Base-by-base conservation (phyloP, 2,329 filamentous ascomycete species). In the Orbilia blumenaviensis region DNA sequence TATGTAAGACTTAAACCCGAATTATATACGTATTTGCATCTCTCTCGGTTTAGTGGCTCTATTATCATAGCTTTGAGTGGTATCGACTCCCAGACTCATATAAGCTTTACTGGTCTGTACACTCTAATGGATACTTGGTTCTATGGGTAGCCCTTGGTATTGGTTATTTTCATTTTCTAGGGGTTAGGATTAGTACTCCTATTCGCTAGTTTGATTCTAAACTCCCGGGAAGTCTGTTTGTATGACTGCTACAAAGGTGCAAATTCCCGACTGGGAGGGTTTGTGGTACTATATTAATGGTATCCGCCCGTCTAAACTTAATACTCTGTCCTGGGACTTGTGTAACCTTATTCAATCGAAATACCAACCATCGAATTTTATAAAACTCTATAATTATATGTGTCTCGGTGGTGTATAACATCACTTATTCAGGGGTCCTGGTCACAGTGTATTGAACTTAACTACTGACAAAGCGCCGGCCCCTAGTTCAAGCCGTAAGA, bases 191-290 rank as follows among this genome's bases (percentile, higher is more conserved):
- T 56, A n/a, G 50, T 32, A 36, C 23, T 56, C 23, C 50, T 0
- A 56, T 38, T 56, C 50, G 50, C 32, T 38, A 56, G 36, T 54
- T 29, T 54, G 7, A 23, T 36, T 38, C 12, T 38, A 36, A 52
- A 16, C 29, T 56, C 50, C 50, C 50, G 32, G 50, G 50, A 56
- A 56, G 2, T 56, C 29, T 18, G 50, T 10, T 56, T 56, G 50
- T 56, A n/a, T 32, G 23, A 56, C 29, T 56, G 50, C 38, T 32
- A 29, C 50, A 36, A 18, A 27, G 29, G 29, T 56, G 29, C 50
- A 32, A 38, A 36, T 16, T 36, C 23, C 50, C 50, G 50, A n/a
- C 32, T 16, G 50, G 50, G 50, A 56, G 34, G 38, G 16, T 23
- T 38, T 56, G 50, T 56, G 29, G 8, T 8, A 56, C 50, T 14